A percentile compares a stretch with the other conserved stretches of the same genome.
Conservation (phyloP, 2,329 filamentous ascomycete genomes). For the Lomentospora prolificans region DNA sequence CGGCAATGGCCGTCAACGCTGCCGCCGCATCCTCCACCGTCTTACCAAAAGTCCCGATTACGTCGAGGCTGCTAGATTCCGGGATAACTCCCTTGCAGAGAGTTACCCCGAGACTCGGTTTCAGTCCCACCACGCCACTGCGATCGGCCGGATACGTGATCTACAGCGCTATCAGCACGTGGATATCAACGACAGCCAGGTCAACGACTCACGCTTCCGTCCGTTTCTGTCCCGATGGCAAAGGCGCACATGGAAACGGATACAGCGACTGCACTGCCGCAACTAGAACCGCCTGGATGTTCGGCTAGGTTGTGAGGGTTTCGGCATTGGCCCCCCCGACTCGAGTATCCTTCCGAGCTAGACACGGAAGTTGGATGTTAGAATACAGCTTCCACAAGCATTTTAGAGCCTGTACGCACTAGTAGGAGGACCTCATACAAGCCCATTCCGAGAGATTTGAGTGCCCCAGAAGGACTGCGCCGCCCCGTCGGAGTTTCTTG, state of each 20-base stretch:
- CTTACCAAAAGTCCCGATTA: conserved; percentile 56
- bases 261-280: conserved; percentile 56
- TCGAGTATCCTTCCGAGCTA: conserved; percentile 54
- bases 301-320: conserved; percentile 60
- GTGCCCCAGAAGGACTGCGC: conserved; percentile 62
- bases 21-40: conserved; percentile 61
- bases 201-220: conserved; percentile 37
- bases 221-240: conserved; percentile 64
- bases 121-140: conserved; percentile 62
- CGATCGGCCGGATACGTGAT: conserved; percentile 63
- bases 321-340: conserved; percentile 52
- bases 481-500: conserved; percentile 48
- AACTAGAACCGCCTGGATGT: conserved; percentile 60
- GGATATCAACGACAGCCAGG: background rate
- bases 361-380: no score
- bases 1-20: conserved; percentile 58
- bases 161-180: conserved; percentile 10
- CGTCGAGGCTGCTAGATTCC: conserved; percentile 58
- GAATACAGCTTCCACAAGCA: no score
- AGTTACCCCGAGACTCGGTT: conserved; percentile 65
- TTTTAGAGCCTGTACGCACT: no score
- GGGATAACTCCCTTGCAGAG: conserved; percentile 55
- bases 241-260: conserved; percentile 53
- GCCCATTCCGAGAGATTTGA: conserved; percentile 66
- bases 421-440: conserved; percentile 56